Evolutionary conservation across 352 stramenopile species (phyloP), one percentile per base, ranked within the genome.

Genomic region (Elongisporangium prolatum): DNA sequence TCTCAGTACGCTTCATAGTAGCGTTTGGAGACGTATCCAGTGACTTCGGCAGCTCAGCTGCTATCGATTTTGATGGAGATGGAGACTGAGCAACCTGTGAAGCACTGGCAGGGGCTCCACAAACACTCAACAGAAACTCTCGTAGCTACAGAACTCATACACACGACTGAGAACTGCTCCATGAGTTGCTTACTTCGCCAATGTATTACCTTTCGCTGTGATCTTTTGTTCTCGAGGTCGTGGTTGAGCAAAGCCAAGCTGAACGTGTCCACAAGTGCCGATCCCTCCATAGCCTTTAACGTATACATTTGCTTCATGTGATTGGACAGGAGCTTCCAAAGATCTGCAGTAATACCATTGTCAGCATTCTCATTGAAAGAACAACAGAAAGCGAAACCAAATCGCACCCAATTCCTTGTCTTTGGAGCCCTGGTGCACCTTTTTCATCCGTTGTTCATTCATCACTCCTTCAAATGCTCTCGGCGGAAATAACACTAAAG

Each of bases 401-500:
- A 50, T 14, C 13, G 24, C 6, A 90, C 81, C 81, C 1, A 77
- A 60, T 62, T 91, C 77, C 52, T 85, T 90, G 49, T 86, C 74
- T 57, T 89, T 89, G 28, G 71, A 77, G 38, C 75, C 73, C 53
- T 90, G 78, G 57, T 92, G 80, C 5, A 89, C 65, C 58, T 92
- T 92, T 38, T 83, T 75, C 18, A 94, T 72, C 37, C 88, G 87
- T 57, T 89, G 75, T 25, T 91, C 75, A 56, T 74, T 90, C 70
- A 94, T 85, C 51, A 92, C 92, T 3, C 80, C 84, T 73, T 91
- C 84, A 52, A 94, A 91, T 13, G 79, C 72, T 54, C 86, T 83
- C 2, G 68, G 37, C 24, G 82, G 78, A 25, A 92, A 94, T 6
- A 92, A 55, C 18, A 75, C 80, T 94, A 61, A 6, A 20, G 11